Base-by-base conservation (phyloP, 2,329 filamentous ascomycete genomes). In the Rhinocladiella mackenziei region DNA sequence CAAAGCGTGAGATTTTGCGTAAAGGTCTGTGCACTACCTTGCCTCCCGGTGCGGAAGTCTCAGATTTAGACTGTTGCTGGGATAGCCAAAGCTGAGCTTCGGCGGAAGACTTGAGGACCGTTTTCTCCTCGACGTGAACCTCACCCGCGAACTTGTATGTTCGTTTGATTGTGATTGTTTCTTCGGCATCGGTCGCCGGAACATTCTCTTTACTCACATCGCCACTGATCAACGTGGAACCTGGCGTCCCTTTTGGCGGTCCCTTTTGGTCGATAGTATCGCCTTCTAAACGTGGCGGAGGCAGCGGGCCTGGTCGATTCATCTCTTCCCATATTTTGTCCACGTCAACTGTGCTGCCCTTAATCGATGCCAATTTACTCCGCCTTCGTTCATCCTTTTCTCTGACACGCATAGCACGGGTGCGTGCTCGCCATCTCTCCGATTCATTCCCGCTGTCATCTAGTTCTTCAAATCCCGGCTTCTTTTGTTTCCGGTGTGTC, bases 71-170 rank as follows among this genome's bases (percentile, higher is more conserved):
- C 39, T 61, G 63, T 36, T 68, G 64, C 45, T 70, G 61, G 11
- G 70, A 65, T 17, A 80, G 62, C 54, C 74, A 79, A 8, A 72
- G 65, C 48, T 70, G 71, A 7, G 75, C 77, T 58, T 78, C 76
- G 18, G 74, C 74, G 1, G 74, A 78, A 34, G 69, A 64, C 49
- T 69, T 73, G 8, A 68, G 67, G 2, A 79, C 75, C 3, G 65
- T 60, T 55, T 77, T 77, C 45, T 74, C 69, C 47, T 77, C 71
- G 3, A 72, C 74, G 43, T 73, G 73, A 35, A 69, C 65, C 56
- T 77, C 72, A 33, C 76, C 76, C 2, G 76, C 76, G 54, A 77
- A 79, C 40, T 73, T 72, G 59, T 77, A 77, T n/a, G 68, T 75
- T 19, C 74, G 69, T 52, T 71, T 75, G 55, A 79, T 78, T 29